Conservation (phyloP, 1,139 yeast species). For the Yamadazyma jaroonii region DNA sequence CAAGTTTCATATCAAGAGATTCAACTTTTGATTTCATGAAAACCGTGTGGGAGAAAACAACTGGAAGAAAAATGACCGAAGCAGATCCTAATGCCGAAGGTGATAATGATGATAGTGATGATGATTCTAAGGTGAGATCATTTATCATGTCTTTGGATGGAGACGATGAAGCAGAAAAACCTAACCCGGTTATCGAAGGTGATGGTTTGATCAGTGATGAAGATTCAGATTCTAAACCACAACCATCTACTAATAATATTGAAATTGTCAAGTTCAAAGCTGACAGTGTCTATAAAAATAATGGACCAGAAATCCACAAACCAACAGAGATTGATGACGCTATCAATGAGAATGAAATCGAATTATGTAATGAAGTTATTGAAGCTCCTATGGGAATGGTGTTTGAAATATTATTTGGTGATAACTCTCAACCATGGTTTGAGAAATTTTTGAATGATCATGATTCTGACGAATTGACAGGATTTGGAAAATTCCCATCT, state of each 20-base stretch:
- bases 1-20: conserved; percentile 84
- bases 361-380: conserved; percentile 30
- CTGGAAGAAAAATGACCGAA: conserved; percentile 21
- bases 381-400: conserved; percentile 51
- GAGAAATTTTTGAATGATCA: conserved; percentile 37
- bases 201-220: conserved; percentile 16
- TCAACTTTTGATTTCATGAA: conserved; percentile 67
- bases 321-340: conserved; percentile 27
- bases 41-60: conserved; percentile 49
- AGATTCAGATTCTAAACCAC: conserved; percentile 13
- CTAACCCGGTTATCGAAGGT: conserved; percentile 4
- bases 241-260: conserved; percentile 10
- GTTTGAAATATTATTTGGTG: conserved; percentile 48
- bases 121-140: conserved; percentile 19
- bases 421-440: conserved; percentile 38
- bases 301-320: conserved; percentile 37
- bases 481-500: conserved; percentile 37
- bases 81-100: conserved; percentile 7
- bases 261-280: conserved; percentile 28
- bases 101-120: conserved; percentile 9
- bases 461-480: conserved; percentile 48
- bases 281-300: conserved; percentile 28
- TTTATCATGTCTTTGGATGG: conserved; percentile 37
- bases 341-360: conserved; percentile 28
- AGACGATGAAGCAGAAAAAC: conserved; percentile 16